Percentiles rank a stretch among this genome's conserved stretches.
Evolutionary conservation across 345 rosid genomes (phyloP).

Genomic region (Dovyalis caffra): DNA sequence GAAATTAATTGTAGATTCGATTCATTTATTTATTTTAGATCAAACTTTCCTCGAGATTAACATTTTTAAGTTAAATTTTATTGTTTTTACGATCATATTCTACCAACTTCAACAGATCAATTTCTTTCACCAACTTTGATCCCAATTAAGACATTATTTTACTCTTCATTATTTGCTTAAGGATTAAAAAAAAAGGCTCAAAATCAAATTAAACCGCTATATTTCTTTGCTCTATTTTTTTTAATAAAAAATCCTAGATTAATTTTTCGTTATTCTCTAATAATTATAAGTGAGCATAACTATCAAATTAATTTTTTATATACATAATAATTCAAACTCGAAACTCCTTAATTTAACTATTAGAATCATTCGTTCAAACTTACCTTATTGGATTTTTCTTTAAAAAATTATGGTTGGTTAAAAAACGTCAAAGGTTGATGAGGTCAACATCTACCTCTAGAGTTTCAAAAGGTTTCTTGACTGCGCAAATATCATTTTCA

Average conservation of each 20-base stretch:
- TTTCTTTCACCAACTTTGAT: neutral
- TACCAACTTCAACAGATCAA: neutral
- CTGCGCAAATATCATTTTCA: slow-evolving; percentile 26
- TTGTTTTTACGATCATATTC: neutral
- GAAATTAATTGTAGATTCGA: too few species aligned
- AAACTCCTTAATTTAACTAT: too few species aligned
- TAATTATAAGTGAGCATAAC: too few species aligned
- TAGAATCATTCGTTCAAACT: too few species aligned
- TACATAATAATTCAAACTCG: too few species aligned
- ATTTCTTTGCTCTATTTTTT: neutral
- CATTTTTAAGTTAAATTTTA: neutral
- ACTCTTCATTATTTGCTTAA: too few species aligned
- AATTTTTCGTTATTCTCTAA: too few species aligned
- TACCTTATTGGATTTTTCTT: too few species aligned
- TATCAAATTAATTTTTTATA: too few species aligned
- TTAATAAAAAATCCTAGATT: too few species aligned
- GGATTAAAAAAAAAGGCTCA: neutral
- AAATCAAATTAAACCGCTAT: neutral
- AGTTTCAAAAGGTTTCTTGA: slow-evolving; percentile 10
- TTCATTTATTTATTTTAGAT: too few species aligned
- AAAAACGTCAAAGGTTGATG: slow-evolving; percentile 10
- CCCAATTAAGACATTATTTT: neutral
- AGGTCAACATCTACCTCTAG: slow-evolving; percentile 10
- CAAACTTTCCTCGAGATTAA: too few species aligned
- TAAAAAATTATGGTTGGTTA: neutral